Evolutionary conservation across 257 asterid species (phyloP).

Genomic region (Rehmannia glutinosa): DNA sequence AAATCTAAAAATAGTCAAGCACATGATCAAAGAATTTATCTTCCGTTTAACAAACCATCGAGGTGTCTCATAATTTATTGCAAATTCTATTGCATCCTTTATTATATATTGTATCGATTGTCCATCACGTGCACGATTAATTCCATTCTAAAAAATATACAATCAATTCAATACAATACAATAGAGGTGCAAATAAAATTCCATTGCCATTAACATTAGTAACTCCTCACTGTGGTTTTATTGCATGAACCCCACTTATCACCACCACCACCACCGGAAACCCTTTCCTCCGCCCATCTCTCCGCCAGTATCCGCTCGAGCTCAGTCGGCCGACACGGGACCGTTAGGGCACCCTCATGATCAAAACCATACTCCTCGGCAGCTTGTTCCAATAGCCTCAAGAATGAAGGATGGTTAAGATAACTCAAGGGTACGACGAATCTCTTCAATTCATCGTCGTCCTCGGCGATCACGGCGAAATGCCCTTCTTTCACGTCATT

Average conservation of each 20-base stretch:
- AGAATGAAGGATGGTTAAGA: slow-evolving; percentile 57
- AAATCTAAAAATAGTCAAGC: no score
- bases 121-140: no score
- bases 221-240: slow-evolving; percentile 7
- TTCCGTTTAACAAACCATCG: no score
- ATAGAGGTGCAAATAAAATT: no score
- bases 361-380: slow-evolving; percentile 86
- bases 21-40: no score
- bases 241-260: slow-evolving; percentile 14
- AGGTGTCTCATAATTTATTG: no score
- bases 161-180: no score
- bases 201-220: no score
- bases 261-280: not conserved
- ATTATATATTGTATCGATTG: no score
- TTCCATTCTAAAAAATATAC: no score
- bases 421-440: slow-evolving; percentile 63
- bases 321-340: slow-evolving; percentile 55
- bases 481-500: slow-evolving; percentile 57
- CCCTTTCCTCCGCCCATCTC: not conserved
- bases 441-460: slow-evolving; percentile 42
- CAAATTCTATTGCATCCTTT: no score
- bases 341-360: slow-evolving; percentile 55
- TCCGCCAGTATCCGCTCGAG: slow-evolving; percentile 32
- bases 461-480: slow-evolving; percentile 42
- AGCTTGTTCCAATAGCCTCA: slow-evolving; percentile 55